Conservation (phyloP, 2,329 filamentous ascomycete genomes). For the Neofusicoccum sp. region DNA sequence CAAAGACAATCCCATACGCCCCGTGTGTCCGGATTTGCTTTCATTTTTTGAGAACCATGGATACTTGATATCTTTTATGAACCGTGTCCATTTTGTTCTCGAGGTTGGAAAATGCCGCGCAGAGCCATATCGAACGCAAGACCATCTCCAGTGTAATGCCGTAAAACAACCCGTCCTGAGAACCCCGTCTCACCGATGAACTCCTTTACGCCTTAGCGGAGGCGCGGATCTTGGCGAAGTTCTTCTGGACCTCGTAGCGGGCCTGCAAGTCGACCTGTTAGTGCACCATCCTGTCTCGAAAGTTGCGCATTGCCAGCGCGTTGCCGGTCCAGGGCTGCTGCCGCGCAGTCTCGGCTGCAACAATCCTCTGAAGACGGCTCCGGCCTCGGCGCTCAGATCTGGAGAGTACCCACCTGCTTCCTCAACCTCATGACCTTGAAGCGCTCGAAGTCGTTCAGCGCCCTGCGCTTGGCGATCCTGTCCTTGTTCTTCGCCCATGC, state of each 20-base stretch:
- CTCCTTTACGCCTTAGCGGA: slow-evolving; percentile 36
- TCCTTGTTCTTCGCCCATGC: slow-evolving; percentile 92
- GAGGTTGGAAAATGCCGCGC: slow-evolving; percentile 15
- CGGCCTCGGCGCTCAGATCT: not conserved
- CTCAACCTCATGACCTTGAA: slow-evolving; percentile 99
- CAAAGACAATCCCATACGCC: slow-evolving; percentile 15
- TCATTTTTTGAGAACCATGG: slow-evolving; percentile 20
- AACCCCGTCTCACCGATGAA: slow-evolving; percentile 22
- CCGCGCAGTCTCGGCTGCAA: not conserved
- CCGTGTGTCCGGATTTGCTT: slow-evolving; percentile 18
- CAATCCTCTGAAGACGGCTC: not conserved
- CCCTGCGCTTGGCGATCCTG: slow-evolving; percentile 80
- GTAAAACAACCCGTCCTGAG: slow-evolving; percentile 19
- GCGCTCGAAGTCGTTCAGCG: slow-evolving; percentile 96
- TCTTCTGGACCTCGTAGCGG: slow-evolving; percentile 97
- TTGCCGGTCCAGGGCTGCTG: not conserved
- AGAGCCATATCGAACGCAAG: slow-evolving; percentile 29
- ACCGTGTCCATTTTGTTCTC: slow-evolving; percentile 18
- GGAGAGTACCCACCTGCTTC: slow-evolving; percentile 75
- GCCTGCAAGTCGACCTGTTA: slow-evolving; percentile 44
- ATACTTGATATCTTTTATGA: slow-evolving; percentile 19
- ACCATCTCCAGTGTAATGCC: slow-evolving; percentile 29
- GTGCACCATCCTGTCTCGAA: not conserved
- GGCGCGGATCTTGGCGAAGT: slow-evolving; percentile 75
- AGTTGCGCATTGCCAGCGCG: not conserved